These are phyloP conservation scores for Rosa hybrid DNA, from an alignment of 331 rosid species.

Conservation along the genomic window DNA sequence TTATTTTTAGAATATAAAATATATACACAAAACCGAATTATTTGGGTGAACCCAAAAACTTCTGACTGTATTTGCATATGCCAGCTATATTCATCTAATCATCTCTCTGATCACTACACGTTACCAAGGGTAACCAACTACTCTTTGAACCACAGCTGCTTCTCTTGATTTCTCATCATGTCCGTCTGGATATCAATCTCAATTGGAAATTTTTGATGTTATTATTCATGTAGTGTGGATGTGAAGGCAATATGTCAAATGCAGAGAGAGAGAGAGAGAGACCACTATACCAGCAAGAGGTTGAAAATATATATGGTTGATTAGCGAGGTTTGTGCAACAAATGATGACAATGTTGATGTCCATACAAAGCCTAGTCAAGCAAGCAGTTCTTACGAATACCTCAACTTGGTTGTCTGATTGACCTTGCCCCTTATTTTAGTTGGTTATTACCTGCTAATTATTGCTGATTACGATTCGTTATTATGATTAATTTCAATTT, in stretches of 20 bases:
- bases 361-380: conserved; percentile 33
- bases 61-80: background rate
- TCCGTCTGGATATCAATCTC: background rate
- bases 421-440: conserved; percentile 8
- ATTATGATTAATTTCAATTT: background rate
- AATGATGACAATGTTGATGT: conserved; percentile 11
- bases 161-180: background rate
- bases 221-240: background rate
- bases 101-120: no score
- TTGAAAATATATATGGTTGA: background rate
- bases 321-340: background rate
- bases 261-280: background rate
- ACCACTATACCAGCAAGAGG: background rate
- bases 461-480: background rate
- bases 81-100: no score
- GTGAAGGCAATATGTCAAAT: no score
- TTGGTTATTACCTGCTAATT: background rate
- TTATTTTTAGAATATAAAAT: no score
- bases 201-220: no score
- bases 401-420: conserved; percentile 31
- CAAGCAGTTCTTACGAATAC: conserved; percentile 28
- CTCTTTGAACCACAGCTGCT: background rate
- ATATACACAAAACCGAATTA: no score
- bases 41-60: no score
- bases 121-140: background rate